Conservation (phyloP, 768 basidiomycete genomes). For the Termitomyces titanicus region DNA sequence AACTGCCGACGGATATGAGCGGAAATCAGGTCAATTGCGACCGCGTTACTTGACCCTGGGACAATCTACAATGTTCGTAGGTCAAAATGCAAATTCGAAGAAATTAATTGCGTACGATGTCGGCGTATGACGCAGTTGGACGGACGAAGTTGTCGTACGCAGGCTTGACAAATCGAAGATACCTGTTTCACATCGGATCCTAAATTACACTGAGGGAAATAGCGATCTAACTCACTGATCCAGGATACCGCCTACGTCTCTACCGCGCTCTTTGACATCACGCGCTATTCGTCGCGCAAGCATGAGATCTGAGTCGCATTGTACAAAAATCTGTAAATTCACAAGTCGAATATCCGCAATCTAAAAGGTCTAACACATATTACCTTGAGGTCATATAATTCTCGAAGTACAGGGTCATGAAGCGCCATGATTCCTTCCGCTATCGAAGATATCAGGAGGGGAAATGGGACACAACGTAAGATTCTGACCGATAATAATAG, state of each 20-base stretch:
- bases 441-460: slow-evolving; percentile 19
- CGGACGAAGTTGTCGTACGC: slow-evolving; percentile 92
- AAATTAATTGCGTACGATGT: slow-evolving; percentile 58
- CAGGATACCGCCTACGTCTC: slow-evolving; percentile 82
- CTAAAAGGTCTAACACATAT: background rate
- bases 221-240: slow-evolving; percentile 60
- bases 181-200: slow-evolving; percentile 40
- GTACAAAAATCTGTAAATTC: slow-evolving; percentile 68
- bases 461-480: background rate
- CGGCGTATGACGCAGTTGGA: slow-evolving; percentile 82
- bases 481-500: slow-evolving; percentile 75
- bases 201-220: background rate
- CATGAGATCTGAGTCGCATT: slow-evolving; percentile 96
- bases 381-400: slow-evolving; percentile 90
- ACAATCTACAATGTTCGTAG: slow-evolving; percentile 62
- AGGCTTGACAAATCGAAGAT: slow-evolving; percentile 93
- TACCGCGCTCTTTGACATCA: slow-evolving; percentile 84
- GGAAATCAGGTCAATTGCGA: slow-evolving; percentile 91
- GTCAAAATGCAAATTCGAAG: background rate
- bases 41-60: slow-evolving; percentile 85
- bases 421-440: slow-evolving; percentile 93
- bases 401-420: slow-evolving; percentile 72
- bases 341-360: background rate
- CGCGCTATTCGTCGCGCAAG: slow-evolving; percentile 87
- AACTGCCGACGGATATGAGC: slow-evolving; percentile 87